These are phyloP conservation scores for Wallacemonas sp. DNA, from an alignment of 208 protist species.

Conservation along the genomic window DNA sequence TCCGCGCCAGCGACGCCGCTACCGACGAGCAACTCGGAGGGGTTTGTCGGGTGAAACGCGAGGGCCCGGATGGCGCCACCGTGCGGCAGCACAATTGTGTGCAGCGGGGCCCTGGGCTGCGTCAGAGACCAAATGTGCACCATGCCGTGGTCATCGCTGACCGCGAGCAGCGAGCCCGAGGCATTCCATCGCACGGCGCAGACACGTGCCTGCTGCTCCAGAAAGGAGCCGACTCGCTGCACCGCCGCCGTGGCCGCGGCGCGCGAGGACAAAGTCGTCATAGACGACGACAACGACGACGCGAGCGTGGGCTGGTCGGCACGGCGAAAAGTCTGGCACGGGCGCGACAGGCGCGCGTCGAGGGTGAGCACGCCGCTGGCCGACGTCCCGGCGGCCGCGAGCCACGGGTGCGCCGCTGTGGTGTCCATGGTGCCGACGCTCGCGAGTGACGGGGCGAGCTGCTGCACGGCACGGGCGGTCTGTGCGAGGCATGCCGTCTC, in stretches of 20 bases:
- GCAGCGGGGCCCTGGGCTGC: conserved; percentile 19
- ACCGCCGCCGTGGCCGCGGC: conserved; percentile 7
- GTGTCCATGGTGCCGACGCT: conserved; percentile 62
- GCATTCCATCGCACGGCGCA: conserved; percentile 40
- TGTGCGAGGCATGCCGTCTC: neutral
- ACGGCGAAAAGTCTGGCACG: conserved; percentile 30
- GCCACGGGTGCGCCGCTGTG: conserved; percentile 49
- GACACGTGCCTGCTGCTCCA: conserved; percentile 23
- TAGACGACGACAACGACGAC: neutral
- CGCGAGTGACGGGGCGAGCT: conserved; percentile 36
- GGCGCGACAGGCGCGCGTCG: conserved; percentile 44
- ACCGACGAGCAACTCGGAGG: conserved; percentile 67
- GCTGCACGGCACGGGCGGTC: conserved; percentile 20
- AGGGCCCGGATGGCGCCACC: conserved; percentile 61
- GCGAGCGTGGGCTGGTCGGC: too few relatives aligned
- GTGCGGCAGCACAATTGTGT: conserved; percentile 29
- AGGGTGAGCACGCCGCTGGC: conserved; percentile 58
- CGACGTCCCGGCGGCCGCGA: conserved; percentile 54
- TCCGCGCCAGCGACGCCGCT: conserved; percentile 30
- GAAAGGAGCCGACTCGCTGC: conserved; percentile 1
- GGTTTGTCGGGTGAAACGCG: conserved; percentile 66
- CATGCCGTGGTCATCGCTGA: conserved; percentile 25
- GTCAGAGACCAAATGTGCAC: conserved; percentile 37
- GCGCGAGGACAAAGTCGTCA: conserved; percentile 33
- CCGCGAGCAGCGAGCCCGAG: conserved; percentile 35